Evolutionary conservation across 2,329 filamentous ascomycete species (phyloP).

Genomic region (Chalara sp.): DNA sequence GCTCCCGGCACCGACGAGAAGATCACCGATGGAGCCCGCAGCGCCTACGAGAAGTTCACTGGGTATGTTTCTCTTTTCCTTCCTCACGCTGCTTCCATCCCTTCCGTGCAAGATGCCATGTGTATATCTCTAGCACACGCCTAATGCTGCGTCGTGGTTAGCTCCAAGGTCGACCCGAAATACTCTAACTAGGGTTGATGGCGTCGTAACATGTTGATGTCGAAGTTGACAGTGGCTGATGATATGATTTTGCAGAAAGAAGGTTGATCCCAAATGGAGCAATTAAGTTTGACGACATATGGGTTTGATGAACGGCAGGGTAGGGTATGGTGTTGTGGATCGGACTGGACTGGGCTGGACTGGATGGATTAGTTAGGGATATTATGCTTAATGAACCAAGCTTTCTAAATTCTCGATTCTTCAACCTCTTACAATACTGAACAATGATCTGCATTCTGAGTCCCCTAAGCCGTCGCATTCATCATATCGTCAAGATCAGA

Average conservation of each 20-base stretch:
- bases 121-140: background rate
- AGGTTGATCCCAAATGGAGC: background rate
- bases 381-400: too few relatives aligned
- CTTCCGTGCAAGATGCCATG: background rate
- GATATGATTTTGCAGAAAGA: background rate
- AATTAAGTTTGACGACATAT: too few relatives aligned
- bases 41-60: slow-evolving; percentile 42
- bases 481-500: too few relatives aligned
- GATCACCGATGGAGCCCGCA: slow-evolving; percentile 42
- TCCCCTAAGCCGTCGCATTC: too few relatives aligned
- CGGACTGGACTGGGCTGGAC: background rate
- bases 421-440: too few relatives aligned
- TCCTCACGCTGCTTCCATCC: background rate
- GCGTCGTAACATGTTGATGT: background rate
- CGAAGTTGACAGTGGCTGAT: background rate
- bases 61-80: slow-evolving; percentile 25
- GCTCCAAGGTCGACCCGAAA: slow-evolving; percentile 4
- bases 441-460: too few relatives aligned
- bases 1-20: slow-evolving; percentile 38
- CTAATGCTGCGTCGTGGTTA: background rate
- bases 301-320: too few relatives aligned
- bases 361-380: background rate
- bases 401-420: too few relatives aligned
- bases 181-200: slow-evolving; percentile 1
- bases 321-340: background rate